Base-by-base conservation (phyloP, 495 filamentous ascomycete genomes). In the Hypoxylon subgilvum region DNA sequence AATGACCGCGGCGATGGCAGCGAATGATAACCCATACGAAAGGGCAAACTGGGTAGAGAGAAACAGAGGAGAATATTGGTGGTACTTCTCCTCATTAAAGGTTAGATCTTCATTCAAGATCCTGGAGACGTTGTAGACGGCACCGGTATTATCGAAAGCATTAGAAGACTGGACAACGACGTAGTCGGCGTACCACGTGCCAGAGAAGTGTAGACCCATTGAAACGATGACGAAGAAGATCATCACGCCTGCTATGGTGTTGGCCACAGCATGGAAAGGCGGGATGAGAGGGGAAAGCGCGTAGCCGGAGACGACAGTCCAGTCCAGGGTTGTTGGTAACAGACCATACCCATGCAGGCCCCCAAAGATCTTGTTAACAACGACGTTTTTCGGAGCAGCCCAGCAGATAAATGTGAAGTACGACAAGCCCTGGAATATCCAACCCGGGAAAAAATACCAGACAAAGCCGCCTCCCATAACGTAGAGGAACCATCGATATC, bases 341-440 rank as follows among this genome's bases (percentile, higher is more conserved):
- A 87, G 63, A 1, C 80, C 83, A 43, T 88, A 79, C 14, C 86
- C 86, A 14, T 80, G 84, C 13, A 72, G 70, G 6, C 84, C 84
- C 5, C 87, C 86, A 65, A 89, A 89, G 6, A 90, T 57, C 63
- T 89, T 86, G 63, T 89, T 88, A 56, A 88, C 79, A 16, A 86
- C 72, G 18, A 86, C 81, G 51, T 82, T 89, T 18, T 83, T 74
- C 6, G 84, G 84, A 25, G 72, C 75, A 58, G 84, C 82, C 83
- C 84, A 86, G 34, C 82, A 85, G 46, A 84, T 58, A 69, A 84
- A 86, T 45, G 81, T 83, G 63, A 86, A 85, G 57, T 80, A 78
- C 13, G 77, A 79, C 5, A 87, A 67, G 4, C 80, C 81, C 60
- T 81, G 77, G 67, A 80, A 83, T 34, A 86, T 70, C 53, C 80